Evolutionary conservation across 2,329 filamentous ascomycete genomes (phyloP).

Genomic region (Cladophialophora chaetospira): DNA sequence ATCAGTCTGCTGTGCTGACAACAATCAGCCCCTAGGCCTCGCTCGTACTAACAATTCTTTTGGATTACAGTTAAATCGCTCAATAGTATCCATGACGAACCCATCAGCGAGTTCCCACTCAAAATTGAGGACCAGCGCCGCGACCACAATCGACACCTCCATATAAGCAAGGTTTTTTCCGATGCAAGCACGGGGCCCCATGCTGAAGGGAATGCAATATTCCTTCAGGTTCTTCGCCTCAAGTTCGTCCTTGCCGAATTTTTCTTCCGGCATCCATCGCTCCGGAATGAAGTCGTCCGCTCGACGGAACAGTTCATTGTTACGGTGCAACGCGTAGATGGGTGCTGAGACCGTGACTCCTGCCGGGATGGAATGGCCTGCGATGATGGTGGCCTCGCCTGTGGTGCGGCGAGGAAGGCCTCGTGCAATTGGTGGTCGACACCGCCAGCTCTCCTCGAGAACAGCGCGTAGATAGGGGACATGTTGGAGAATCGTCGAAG

Average conservation of each 20-base stretch:
- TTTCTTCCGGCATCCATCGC: slow-evolving; percentile 1
- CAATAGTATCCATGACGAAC: neutral
- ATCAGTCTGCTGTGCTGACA: too few species aligned
- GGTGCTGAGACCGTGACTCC: slow-evolving; percentile 1
- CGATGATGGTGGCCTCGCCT: neutral
- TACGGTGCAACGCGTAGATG: slow-evolving; percentile 3
- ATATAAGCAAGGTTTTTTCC: slow-evolving; percentile 12
- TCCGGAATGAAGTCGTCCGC: slow-evolving; percentile 7
- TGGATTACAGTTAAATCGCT: slow-evolving; percentile 1
- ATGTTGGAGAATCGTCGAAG: neutral
- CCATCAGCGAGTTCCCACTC: slow-evolving; percentile 1
- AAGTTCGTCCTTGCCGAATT: neutral
- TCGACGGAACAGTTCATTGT: neutral
- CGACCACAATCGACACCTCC: slow-evolving; percentile 8
- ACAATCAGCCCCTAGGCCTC: neutral
- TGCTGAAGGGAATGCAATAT: slow-evolving; percentile 7
- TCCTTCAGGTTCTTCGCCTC: neutral
- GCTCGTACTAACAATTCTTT: neutral
- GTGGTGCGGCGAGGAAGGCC: slow-evolving; percentile 6
- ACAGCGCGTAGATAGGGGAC: slow-evolving; percentile 6
- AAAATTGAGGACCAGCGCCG: neutral
- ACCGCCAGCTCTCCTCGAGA: slow-evolving; percentile 3
- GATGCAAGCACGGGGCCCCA: slow-evolving; percentile 10
- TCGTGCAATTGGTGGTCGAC: neutral
- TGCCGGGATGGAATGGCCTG: slow-evolving; percentile 1